These are phyloP conservation scores for Microdochium nivale DNA, from an alignment of 2,329 filamentous ascomycete genomes.

Conservation along the genomic window DNA sequence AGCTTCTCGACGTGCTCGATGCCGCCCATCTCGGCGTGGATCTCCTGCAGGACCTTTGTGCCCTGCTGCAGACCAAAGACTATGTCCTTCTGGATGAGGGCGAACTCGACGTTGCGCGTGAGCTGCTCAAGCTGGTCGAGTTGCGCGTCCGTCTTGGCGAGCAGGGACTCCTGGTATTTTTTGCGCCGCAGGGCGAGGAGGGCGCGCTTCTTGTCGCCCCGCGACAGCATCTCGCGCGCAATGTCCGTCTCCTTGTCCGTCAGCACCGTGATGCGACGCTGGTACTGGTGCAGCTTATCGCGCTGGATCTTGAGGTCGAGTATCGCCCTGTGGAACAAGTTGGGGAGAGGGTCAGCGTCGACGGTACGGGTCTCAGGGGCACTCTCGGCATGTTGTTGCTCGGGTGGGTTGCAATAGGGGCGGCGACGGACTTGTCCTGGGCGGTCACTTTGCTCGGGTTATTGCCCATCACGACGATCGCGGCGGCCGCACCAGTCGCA, in stretches of 20 bases:
- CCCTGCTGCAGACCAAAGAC: conserved; percentile 88
- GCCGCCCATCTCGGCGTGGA: conserved; percentile 92
- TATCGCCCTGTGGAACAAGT: conserved; percentile 60
- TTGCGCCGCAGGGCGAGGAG: conserved; percentile 85
- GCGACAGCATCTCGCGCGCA: conserved; percentile 71
- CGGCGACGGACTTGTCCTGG: conserved; percentile 70
- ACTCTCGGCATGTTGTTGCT: too few species aligned
- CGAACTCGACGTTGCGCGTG: conserved; percentile 86
- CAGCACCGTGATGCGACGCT: conserved; percentile 77
- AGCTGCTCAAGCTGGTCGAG: conserved; percentile 89
- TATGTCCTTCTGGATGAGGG: conserved; percentile 93
- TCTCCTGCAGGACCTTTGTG: conserved; percentile 79
- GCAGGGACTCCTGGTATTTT: conserved; percentile 90
- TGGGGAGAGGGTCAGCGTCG: too few species aligned
- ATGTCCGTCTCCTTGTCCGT: conserved; percentile 83
- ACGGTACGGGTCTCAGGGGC: too few species aligned
- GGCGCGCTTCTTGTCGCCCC: conserved; percentile 72
- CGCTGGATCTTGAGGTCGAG: conserved; percentile 96
- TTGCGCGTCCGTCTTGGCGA: conserved; percentile 84
- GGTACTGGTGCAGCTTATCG: conserved; percentile 94
- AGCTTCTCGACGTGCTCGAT: conserved; percentile 90
- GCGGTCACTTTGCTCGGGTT: conserved; percentile 49
- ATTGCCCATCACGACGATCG: conserved; percentile 37
- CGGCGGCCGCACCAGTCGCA: conserved; percentile 4
- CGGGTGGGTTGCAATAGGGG: too few species aligned